phyloP scores from a whole-genome alignment of 306 rosid genomes.

The Datisca glomerata region DNA sequence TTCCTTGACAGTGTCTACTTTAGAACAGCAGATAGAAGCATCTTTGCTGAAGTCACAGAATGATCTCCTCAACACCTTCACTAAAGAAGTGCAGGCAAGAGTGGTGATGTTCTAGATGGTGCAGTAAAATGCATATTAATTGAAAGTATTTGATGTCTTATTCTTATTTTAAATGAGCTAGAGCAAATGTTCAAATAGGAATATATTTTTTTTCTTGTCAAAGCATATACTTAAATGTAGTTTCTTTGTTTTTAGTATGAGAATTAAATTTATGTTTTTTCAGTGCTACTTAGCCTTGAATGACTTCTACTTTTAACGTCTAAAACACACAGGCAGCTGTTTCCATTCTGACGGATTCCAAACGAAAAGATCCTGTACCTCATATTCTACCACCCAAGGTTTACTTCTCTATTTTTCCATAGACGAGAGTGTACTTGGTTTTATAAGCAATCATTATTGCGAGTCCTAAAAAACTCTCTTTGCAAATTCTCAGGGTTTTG shows the following conservation, averaged over 20 bases:
- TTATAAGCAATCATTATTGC: conserved; percentile 5
- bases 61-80: conserved; percentile 32
- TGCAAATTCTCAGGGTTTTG: conserved; percentile 40
- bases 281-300: too few species aligned
- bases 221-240: too few species aligned
- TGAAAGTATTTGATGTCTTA: conserved; percentile 5
- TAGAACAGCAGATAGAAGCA: conserved; percentile 52
- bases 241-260: too few species aligned
- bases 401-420: conserved; percentile 9
- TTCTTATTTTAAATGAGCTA: not conserved
- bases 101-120: conserved; percentile 9
- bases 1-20: conserved; percentile 44
- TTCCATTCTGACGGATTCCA: conserved; percentile 24
- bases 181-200: too few species aligned
- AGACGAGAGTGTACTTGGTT: too few species aligned
- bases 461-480: conserved; percentile 7
- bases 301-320: conserved; percentile 13
- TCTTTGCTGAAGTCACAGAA: conserved; percentile 38
- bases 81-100: conserved; percentile 66
- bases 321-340: conserved; percentile 36
- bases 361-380: conserved; percentile 23
- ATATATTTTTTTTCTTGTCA: too few species aligned
- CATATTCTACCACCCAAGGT: conserved; percentile 45
- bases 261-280: too few species aligned
- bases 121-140: conserved; percentile 7